Conservation (phyloP, 371 early-diverging fungal species). For the Syncephalastrum racemosum region DNA sequence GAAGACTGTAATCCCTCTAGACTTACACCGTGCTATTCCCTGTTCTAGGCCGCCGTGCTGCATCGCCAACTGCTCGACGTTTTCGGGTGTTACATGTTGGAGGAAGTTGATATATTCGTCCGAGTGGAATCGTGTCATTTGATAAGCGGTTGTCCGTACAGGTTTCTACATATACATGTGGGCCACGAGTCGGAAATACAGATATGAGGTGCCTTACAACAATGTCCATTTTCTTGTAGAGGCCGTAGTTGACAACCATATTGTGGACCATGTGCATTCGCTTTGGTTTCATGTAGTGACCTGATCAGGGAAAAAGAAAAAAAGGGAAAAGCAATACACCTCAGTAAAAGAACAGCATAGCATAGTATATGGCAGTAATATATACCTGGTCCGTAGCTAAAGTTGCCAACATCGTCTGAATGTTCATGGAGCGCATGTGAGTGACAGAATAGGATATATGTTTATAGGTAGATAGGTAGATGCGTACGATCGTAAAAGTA, state of each 20-base stretch:
- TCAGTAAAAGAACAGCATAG: not conserved
- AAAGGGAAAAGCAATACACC: too few relatives aligned
- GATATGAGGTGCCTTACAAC: conserved; percentile 47
- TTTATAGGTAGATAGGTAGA: not conserved
- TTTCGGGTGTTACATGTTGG: conserved; percentile 92
- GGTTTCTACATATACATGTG: conserved; percentile 69
- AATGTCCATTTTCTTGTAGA: conserved; percentile 95
- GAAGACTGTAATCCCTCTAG: not conserved
- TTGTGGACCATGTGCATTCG: conserved; percentile 98
- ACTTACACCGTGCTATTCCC: conserved; percentile 73
- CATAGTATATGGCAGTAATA: not conserved
- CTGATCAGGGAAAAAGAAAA: conserved; percentile 23
- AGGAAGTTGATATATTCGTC: conserved; percentile 99
- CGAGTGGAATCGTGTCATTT: conserved; percentile 99
- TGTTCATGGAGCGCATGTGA: too few relatives aligned
- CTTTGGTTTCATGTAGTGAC: conserved; percentile 99
- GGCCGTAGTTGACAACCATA: conserved; percentile 93
- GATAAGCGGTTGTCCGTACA: conserved; percentile 82
- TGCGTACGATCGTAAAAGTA: conserved; percentile 76
- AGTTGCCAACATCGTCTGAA: conserved; percentile 84
- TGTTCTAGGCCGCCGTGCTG: conserved; percentile 67
- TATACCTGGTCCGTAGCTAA: conserved; percentile 83
- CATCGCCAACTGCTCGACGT: conserved; percentile 76
- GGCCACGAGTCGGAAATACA: too few relatives aligned
- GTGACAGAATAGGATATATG: not conserved